Base-by-base conservation (phyloP, 352 stramenopile genomes). In the Phytophthora multivora region DNA sequence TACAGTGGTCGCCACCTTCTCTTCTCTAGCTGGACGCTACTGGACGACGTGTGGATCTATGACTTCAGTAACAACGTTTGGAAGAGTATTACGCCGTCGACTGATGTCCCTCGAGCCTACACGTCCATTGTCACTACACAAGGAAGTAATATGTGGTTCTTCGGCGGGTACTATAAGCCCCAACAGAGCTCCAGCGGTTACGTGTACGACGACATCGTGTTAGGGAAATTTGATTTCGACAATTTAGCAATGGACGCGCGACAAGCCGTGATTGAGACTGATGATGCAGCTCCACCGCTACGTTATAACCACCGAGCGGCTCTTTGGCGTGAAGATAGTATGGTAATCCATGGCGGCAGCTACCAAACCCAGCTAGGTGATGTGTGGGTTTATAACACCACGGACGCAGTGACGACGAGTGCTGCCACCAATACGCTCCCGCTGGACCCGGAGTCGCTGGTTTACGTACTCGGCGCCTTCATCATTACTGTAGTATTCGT, bases 331-430 rank as follows among this genome's bases (percentile, higher is more conserved):
- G 66, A 66, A 49, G 69, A 73, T 43, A 63, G 47, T 41, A 88
- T 92, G 78, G 60, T 92, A 1, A 66, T 92, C 53, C 71, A 89
- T 31, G 83, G 83, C 18, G 83, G 83, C 33, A 91, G 79, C 74
- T 92, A 90, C 45, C 79, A 90, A 64, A 77, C 59, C 7, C 79
- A 89, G 35, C 75, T 77, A 8, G 74, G 79, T 12, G 83, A 92
- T n/a, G 39, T 92, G 18, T 92, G 83, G 81, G 55, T 71, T 28
- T 90, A 77, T 69, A 92, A 92, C 65, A 81, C 77, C 11, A 86
- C 79, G 12, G 66, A 39, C 10, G 73, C 77, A 11, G 52, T 57
- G 3, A 69, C 67, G 19, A 71, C 41, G 3, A 51, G 65, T 23
- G 54, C 40, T 21, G 28, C 48, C 2, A 49, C 60, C 25, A 69